phyloP scores from a whole-genome alignment of 192 early-diverging fungal genomes.

The Backusella parvicylindrica region DNA sequence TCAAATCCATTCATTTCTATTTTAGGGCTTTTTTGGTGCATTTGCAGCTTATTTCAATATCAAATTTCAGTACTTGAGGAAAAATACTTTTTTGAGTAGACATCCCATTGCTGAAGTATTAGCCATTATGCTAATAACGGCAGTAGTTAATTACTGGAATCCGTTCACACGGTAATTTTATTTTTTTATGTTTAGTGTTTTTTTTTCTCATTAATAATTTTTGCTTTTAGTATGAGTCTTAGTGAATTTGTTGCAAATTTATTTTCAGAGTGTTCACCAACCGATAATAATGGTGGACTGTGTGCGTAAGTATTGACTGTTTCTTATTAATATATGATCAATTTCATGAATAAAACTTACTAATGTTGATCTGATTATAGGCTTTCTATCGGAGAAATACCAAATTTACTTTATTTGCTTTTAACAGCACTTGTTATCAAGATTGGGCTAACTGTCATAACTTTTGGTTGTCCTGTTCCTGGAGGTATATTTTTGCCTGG shows the following conservation, averaged over 20 bases:
- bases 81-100: conserved; percentile 62
- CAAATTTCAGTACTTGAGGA: conserved; percentile 66
- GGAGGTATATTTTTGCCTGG: conserved; percentile 94
- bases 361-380: background rate
- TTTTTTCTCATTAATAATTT: background rate
- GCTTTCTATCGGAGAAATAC: conserved; percentile 34
- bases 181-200: background rate
- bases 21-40: conserved; percentile 81
- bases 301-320: conserved; percentile 46
- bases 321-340: background rate
- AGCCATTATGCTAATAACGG: conserved; percentile 66
- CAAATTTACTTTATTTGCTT: conserved; percentile 49
- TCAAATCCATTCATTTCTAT: conserved; percentile 4
- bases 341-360: background rate
- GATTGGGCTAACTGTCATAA: conserved; percentile 60
- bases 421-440: conserved; percentile 60
- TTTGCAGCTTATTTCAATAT: conserved; percentile 74
- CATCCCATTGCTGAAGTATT: conserved; percentile 77
- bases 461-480: conserved; percentile 75
- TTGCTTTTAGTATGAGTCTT: conserved; percentile 61
- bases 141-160: conserved; percentile 72
- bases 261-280: conserved; percentile 82
- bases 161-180: conserved; percentile 67
- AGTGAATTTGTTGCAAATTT: conserved; percentile 85
- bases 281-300: conserved; percentile 47